A percentile compares a stretch with the other conserved stretches of the same genome.
These are phyloP conservation scores for Xylaria sp. DNA, from an alignment of 2,329 filamentous ascomycete species.

Conservation along the genomic window DNA sequence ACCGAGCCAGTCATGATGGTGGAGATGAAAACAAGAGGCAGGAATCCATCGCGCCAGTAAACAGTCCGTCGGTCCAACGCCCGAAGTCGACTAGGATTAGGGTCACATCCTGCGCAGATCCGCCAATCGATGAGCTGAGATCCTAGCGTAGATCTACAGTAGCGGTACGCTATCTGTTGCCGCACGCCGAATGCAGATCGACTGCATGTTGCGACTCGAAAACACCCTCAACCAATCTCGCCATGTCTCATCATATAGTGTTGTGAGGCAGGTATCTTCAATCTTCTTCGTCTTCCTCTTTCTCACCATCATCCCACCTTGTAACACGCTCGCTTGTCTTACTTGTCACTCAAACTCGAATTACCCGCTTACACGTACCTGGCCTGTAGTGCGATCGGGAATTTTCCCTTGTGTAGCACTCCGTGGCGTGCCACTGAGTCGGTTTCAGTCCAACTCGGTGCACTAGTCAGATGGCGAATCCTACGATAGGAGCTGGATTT, in stretches of 20 bases:
- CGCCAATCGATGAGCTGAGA: constrained; percentile 8
- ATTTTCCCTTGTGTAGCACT: background rate
- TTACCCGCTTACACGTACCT: constrained; percentile 1
- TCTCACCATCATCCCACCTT: background rate
- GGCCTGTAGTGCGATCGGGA: background rate
- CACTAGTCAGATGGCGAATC: background rate
- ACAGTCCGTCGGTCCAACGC: background rate
- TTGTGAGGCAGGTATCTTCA: background rate
- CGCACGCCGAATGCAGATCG: background rate
- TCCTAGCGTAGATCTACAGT: constrained; percentile 17
- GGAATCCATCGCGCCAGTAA: background rate
- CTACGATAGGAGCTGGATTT: background rate
- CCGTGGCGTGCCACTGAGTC: background rate
- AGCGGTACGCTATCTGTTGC: background rate
- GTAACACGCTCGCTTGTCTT: background rate
- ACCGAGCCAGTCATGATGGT: constrained; percentile 14
- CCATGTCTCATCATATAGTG: background rate
- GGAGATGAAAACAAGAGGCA: constrained; percentile 2
- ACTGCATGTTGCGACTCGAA: background rate
- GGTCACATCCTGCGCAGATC: constrained; percentile 11
- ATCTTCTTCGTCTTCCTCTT: background rate
- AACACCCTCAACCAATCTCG: background rate
- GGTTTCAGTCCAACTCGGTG: background rate
- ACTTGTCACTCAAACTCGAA: background rate
- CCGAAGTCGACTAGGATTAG: constrained; percentile 7